A percentile compares a stretch with the other conserved stretches of the same genome.
These are phyloP conservation scores for Nannizziopsis arthrosporioides DNA, from an alignment of 2,329 filamentous ascomycete species.

Conservation along the genomic window DNA sequence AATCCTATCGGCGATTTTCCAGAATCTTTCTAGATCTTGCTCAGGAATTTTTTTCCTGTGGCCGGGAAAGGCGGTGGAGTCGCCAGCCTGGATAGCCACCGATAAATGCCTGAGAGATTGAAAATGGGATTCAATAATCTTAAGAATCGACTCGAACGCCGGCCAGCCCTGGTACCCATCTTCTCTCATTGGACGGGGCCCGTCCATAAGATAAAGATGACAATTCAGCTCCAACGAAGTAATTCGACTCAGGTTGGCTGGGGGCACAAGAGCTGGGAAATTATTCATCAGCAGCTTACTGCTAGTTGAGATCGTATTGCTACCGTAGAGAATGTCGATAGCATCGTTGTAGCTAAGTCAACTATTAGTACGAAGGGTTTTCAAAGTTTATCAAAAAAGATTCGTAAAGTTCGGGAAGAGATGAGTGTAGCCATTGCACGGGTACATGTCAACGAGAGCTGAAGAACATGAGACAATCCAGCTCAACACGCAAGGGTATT, in stretches of 20 bases:
- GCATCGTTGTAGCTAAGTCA: slow-evolving; percentile 17
- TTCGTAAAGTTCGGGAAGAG: background rate
- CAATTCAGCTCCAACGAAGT: slow-evolving; percentile 2
- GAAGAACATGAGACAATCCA: too few relatives aligned
- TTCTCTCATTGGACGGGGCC: background rate
- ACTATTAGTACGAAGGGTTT: background rate
- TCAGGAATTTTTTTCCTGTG: slow-evolving; percentile 1
- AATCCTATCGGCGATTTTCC: slow-evolving; percentile 1
- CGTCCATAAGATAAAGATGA: slow-evolving; percentile 5
- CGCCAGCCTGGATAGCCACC: slow-evolving; percentile 4
- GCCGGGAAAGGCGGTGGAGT: slow-evolving; percentile 5
- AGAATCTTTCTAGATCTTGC: slow-evolving; percentile 3
- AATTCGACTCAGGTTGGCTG: background rate
- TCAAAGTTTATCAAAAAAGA: background rate
- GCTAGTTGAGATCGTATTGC: slow-evolving; percentile 16
- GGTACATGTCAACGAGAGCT: too few relatives aligned
- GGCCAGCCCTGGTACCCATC: slow-evolving; percentile 2
- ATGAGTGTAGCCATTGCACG: too few relatives aligned
- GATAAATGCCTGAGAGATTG: background rate
- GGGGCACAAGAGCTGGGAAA: slow-evolving; percentile 3
- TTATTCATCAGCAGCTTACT: slow-evolving; percentile 6
- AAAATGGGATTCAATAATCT: background rate
- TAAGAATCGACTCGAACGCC: background rate
- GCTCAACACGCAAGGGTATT: too few relatives aligned
- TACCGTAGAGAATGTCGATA: slow-evolving; percentile 23